A percentile compares a stretch with the other conserved stretches of the same genome.
Evolutionary conservation across 495 filamentous ascomycete genomes (phyloP).

Genomic region (Daldinia loculata): DNA sequence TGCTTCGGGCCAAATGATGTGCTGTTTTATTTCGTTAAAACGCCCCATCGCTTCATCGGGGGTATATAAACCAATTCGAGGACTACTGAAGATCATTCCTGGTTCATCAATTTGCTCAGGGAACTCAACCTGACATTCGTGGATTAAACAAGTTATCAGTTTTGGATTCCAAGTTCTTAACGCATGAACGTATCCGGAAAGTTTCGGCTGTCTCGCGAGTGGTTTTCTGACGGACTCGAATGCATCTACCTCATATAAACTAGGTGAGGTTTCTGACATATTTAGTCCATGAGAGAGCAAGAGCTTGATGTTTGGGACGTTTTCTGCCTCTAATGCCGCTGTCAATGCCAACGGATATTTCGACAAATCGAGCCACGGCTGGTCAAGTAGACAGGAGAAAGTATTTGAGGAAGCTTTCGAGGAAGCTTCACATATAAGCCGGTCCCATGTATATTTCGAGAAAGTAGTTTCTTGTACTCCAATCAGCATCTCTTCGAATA

Average conservation of each 20-base stretch:
- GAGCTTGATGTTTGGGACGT: slow-evolving; percentile 24
- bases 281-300: slow-evolving; percentile 9
- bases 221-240: too few species aligned
- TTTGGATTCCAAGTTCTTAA: slow-evolving; percentile 17
- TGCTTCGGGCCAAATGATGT: slow-evolving; percentile 14
- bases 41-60: slow-evolving; percentile 14
- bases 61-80: not conserved
- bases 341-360: not conserved
- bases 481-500: not conserved
- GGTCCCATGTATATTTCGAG: not conserved
- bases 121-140: slow-evolving; percentile 18
- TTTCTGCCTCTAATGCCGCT: slow-evolving; percentile 6
- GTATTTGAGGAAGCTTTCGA: slow-evolving; percentile 7
- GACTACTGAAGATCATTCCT: not conserved
- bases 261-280: slow-evolving; percentile 1
- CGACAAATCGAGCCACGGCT: not conserved
- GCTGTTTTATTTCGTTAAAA: slow-evolving; percentile 20
- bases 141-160: slow-evolving; percentile 1
- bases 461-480: not conserved
- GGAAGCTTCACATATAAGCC: not conserved
- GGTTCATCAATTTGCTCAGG: not conserved
- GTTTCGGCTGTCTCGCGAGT: too few species aligned
- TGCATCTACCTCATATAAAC: too few species aligned
- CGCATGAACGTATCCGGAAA: slow-evolving; percentile 6
- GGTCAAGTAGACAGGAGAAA: slow-evolving; percentile 4